These are phyloP conservation scores for Debaryomyces maramus DNA, from an alignment of 805 yeast species.

Conservation along the genomic window DNA sequence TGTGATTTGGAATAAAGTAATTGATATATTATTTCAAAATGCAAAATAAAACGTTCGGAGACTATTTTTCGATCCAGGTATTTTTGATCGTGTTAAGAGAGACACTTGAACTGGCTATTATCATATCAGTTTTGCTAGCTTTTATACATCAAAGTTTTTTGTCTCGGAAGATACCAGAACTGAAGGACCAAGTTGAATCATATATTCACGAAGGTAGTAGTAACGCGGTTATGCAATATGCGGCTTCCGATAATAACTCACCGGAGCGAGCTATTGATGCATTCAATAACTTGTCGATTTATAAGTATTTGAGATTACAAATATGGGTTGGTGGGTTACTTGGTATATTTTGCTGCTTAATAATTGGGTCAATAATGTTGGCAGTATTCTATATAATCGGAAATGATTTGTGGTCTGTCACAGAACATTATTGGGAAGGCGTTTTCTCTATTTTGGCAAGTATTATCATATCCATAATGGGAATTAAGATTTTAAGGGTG, in stretches of 20 bases:
- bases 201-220: too few species aligned
- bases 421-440: slow-evolving; percentile 53
- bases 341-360: slow-evolving; percentile 39
- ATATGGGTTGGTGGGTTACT: slow-evolving; percentile 46
- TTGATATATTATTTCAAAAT: too few species aligned
- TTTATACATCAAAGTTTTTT: slow-evolving; percentile 59
- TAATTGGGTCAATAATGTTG: slow-evolving; percentile 41
- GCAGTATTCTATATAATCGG: slow-evolving; percentile 42
- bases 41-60: slow-evolving; percentile 20
- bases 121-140: slow-evolving; percentile 70
- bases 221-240: too few species aligned
- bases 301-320: slow-evolving; percentile 33
- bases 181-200: too few species aligned
- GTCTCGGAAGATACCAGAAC: not conserved
- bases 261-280: not conserved
- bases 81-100: slow-evolving; percentile 74
- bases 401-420: slow-evolving; percentile 43
- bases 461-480: slow-evolving; percentile 47
- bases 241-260: too few species aligned
- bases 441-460: slow-evolving; percentile 45
- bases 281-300: slow-evolving; percentile 4
- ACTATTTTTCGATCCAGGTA: slow-evolving; percentile 67
- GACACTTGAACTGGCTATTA: slow-evolving; percentile 73
- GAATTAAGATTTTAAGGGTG: slow-evolving; percentile 43
- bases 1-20: too few species aligned